Percentiles rank a stretch among this genome's conserved stretches.
phyloP scores from a whole-genome alignment of 2,329 filamentous ascomycete species.

The Xylogone sp. region DNA sequence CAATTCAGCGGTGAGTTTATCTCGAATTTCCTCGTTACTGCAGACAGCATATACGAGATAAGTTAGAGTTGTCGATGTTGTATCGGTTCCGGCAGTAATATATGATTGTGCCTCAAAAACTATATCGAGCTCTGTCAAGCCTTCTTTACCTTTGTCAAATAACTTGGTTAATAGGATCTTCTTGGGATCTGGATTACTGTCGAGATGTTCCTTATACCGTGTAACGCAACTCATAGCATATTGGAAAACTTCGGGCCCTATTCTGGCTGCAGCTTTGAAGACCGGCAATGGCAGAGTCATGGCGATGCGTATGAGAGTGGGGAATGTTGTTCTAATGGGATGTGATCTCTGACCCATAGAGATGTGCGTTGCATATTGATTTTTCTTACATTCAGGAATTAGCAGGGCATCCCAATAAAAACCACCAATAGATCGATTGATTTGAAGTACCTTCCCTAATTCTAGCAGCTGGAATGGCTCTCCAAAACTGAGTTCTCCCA shows the following conservation, averaged over 20 bases:
- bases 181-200: not conserved
- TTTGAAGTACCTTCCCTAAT: constrained; percentile 41
- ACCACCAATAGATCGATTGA: too few species aligned
- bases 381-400: too few species aligned
- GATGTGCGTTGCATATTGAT: not conserved
- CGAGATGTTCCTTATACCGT: too few species aligned
- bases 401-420: too few species aligned
- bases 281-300: too few species aligned
- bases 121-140: not conserved
- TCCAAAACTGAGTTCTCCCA: constrained; percentile 51
- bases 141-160: not conserved
- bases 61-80: not conserved
- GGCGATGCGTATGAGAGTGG: too few species aligned
- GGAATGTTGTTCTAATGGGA: too few species aligned
- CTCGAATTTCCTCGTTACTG: constrained; percentile 5
- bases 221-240: too few species aligned
- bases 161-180: not conserved
- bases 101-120: not conserved
- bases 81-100: not conserved
- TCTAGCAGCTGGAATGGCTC: constrained; percentile 52
- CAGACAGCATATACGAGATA: not conserved
- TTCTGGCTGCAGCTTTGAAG: too few species aligned
- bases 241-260: too few species aligned
- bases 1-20: constrained; percentile 18
- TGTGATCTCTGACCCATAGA: too few species aligned